Conservation (phyloP, 331 rosid genomes). For the Stylosanthes scabra region DNA sequence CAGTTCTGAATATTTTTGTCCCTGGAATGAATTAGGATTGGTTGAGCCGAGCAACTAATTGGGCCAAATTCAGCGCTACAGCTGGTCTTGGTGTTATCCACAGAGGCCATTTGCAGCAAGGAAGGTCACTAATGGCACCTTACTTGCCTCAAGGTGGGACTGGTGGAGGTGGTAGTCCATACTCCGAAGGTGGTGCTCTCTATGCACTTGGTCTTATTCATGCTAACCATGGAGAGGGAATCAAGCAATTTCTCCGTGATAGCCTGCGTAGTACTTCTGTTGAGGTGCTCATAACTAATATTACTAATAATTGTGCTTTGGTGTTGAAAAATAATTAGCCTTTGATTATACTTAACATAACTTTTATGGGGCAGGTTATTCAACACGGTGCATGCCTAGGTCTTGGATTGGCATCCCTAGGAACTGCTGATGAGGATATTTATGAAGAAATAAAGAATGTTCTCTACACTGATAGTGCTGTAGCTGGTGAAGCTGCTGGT, state of each 20-base stretch:
- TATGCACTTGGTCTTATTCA: conserved; percentile 98
- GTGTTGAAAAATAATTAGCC: not conserved
- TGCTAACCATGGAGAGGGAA: conserved; percentile 99
- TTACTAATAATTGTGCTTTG: conserved; percentile 13
- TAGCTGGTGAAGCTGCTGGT: conserved; percentile 99
- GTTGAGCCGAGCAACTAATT: conserved; percentile 98
- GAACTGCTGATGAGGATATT: conserved; percentile 94
- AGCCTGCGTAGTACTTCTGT: conserved; percentile 91
- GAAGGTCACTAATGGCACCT: conserved; percentile 98
- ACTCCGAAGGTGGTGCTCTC: conserved; percentile 97
- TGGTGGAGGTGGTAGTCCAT: conserved; percentile 97
- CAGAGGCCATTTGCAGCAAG: conserved; percentile 96
- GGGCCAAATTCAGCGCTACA: conserved; percentile 99
- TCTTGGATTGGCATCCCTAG: conserved; percentile 95
- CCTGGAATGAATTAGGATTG: conserved; percentile 69
- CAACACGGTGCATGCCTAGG: conserved; percentile 99
- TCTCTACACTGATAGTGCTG: conserved; percentile 95
- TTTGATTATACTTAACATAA: conserved; percentile 32
- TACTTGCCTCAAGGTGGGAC: conserved; percentile 95
- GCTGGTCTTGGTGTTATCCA: conserved; percentile 99
- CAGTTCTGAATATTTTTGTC: not conserved
- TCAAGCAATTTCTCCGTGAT: conserved; percentile 94
- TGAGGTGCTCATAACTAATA: conserved; percentile 63
- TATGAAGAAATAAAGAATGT: conserved; percentile 86
- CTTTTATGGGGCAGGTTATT: conserved; percentile 71